Evolutionary conservation across 1,139 yeast species (phyloP).

Genomic region (Lodderomyces oxycetoniae): DNA sequence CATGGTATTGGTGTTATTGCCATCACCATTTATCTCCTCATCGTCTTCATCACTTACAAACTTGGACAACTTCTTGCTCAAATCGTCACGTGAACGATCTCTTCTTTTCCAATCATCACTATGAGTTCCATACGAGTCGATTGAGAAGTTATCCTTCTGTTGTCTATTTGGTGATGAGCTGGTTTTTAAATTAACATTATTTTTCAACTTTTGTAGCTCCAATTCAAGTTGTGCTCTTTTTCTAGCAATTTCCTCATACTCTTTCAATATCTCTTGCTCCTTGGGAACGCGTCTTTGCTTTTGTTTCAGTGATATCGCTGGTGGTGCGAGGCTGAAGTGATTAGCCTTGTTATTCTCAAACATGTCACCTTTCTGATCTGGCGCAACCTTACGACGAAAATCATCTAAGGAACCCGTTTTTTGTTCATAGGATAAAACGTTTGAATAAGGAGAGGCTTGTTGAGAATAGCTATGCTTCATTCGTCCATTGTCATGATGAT

Average conservation of each 20-base stretch:
- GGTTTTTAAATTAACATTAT: slow-evolving; percentile 8
- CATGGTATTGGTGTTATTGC: slow-evolving; percentile 10
- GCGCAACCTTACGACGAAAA: neutral
- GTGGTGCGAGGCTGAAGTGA: no score
- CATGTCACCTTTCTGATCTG: no score
- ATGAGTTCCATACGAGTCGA: slow-evolving; percentile 25
- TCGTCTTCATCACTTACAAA: slow-evolving; percentile 27
- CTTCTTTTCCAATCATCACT: slow-evolving; percentile 30
- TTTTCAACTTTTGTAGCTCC: slow-evolving; percentile 36
- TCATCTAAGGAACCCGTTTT: neutral
- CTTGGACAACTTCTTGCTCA: slow-evolving; percentile 32
- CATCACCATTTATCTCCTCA: slow-evolving; percentile 6
- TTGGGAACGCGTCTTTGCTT: slow-evolving; percentile 1
- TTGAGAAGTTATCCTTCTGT: slow-evolving; percentile 14
- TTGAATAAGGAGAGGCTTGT: neutral
- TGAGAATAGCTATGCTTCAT: slow-evolving; percentile 1
- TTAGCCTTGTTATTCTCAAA: no score
- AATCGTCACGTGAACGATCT: slow-evolving; percentile 29
- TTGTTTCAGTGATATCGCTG: neutral
- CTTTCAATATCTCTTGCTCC: slow-evolving; percentile 15
- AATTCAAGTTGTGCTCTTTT: slow-evolving; percentile 39
- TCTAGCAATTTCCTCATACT: slow-evolving; percentile 28
- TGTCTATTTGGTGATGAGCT: slow-evolving; percentile 1
- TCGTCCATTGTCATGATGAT: no score
- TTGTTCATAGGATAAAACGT: neutral